Percentiles rank a stretch among this genome's conserved stretches.
phyloP scores from a whole-genome alignment of 2,329 filamentous ascomycete genomes.

The Penicillium verrucosum region DNA sequence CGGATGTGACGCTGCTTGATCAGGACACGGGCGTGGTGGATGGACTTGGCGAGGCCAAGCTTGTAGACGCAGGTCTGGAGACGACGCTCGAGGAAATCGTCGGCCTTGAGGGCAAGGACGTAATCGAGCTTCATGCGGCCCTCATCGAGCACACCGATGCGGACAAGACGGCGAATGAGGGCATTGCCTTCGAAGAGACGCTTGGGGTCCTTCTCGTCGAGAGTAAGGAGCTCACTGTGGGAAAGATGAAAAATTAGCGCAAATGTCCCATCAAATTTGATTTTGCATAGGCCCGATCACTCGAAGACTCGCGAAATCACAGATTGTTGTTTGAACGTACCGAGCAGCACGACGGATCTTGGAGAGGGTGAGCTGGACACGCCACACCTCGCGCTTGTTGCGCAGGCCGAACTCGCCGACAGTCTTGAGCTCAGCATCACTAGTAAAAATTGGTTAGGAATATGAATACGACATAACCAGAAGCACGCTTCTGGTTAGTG shows the following conservation, averaged over 20 bases:
- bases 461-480: slow-evolving; percentile 85
- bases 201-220: slow-evolving; percentile 99
- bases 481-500: slow-evolving; percentile 98
- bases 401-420: slow-evolving; percentile 99
- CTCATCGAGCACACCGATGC: slow-evolving; percentile 99
- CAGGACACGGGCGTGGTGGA: slow-evolving; percentile 99
- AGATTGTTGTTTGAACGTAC: slow-evolving; percentile 54
- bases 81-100: slow-evolving; percentile 99
- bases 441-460: slow-evolving; percentile 67
- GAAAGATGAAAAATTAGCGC: slow-evolving; percentile 6
- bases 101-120: slow-evolving; percentile 97
- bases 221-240: slow-evolving; percentile 92
- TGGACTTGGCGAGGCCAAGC: slow-evolving; percentile 99
- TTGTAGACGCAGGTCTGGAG: slow-evolving; percentile 99
- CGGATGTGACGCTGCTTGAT: slow-evolving; percentile 99
- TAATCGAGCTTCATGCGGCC: slow-evolving; percentile 99
- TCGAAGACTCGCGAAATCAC: background rate
- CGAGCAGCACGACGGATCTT: slow-evolving; percentile 99
- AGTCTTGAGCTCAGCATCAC: slow-evolving; percentile 99
- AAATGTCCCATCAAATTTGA: background rate
- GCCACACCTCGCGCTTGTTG: slow-evolving; percentile 99
- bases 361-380: slow-evolving; percentile 98
- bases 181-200: slow-evolving; percentile 99
- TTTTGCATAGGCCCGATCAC: background rate
- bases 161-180: slow-evolving; percentile 99